Evolutionary conservation across 495 filamentous ascomycete genomes (phyloP), one percentile per base, ranked within the genome.

Genomic region (Aspergillus sclerotiicarbonarius): DNA sequence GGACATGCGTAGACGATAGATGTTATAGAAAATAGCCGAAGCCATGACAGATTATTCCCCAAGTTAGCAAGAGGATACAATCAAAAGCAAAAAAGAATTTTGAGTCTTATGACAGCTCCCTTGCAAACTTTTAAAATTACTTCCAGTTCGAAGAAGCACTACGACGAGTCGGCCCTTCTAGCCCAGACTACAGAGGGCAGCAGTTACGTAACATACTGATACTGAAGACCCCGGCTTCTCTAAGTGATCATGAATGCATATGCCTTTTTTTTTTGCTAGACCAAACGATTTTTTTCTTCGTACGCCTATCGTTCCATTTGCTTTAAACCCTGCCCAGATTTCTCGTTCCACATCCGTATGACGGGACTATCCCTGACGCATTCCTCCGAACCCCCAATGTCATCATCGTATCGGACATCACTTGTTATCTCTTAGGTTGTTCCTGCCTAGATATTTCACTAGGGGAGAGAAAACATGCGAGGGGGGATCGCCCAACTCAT

Each of bases 1-100:
- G 44, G 60, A 19, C 48, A 47, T 59, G 54, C 56, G 55, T 59
- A 35, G 39, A 62, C 53, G 33, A 51, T 53, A 52, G 16, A 47
- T 6, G 18, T 54, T 41, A 53, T 44, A 58, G 54, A 57, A 45
- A 60, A 47, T n/a, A 32, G 58, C 47, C 30, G 44, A 52, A 52
- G 19, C 48, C 44, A 48, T 56, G 29, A 56, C 44, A 37, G 50
- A 39, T 57, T 33, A 48, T 8, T 15, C 48, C 25, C 29, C 30
- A 16, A 15, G 54, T 53, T 43, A 20, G 25, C 25, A 51, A 33
- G 25, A 37, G 29, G 41, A 58, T 52, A 47, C 32, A 15, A 21
- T 21, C 37, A 41, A 41, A 41, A 41, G 37, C 37, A 41, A 41
- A n/a, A 15, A 12, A 15, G 12, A 41, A n/a, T 41, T 41, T 41